Evolutionary conservation across 805 yeast species (phyloP), one percentile per base, ranked within the genome.

Genomic region (Candida orba): DNA sequence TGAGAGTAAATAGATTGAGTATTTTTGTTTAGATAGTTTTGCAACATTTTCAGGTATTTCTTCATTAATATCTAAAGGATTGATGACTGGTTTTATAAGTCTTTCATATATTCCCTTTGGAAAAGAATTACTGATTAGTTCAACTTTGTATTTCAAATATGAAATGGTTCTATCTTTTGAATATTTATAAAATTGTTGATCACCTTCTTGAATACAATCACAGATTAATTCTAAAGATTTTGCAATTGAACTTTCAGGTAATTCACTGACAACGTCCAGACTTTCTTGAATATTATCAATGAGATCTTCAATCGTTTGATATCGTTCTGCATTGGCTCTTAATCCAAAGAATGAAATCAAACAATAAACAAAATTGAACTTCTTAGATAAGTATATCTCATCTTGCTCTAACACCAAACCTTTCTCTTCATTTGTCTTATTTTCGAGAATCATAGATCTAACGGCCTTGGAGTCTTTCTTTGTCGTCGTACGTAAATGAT

Each of bases 1-100:
- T 3, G 76, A 69, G 6, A 80, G 47, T 25, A 79, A 58, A 24
- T 73, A 71, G 4, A 79, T 60, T 6, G 82, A 59, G 42, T 69
- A 60, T 42, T 65, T 66, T 14, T 62, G 56, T 17, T 67, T 60
- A 15, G 71, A 63, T 3, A 66, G 53, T 4, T 56, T 47, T n/a
- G 69, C 51, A 1, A 72, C 62, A 8, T 63, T 59, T 3, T 48
- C 51, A 3, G 75, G 67, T 3, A 67, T 65, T 13, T 58, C 55
- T 12, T 53, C 53, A 29, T 44, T 65, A 41, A 53, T 53, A 39
- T 48, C 60, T 36, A 48, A 46, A 30, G 51, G 71, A 56, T 36
- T 63, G 37, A 53, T 48, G 42, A 40, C 45, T 34, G 53, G 62
- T 41, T 51, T 52, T 1, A 67, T 47, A 9, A 62, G n/a, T 15